Conservation (phyloP, 164 flowering plant genomes). For the Euptelea pleiosperma region DNA sequence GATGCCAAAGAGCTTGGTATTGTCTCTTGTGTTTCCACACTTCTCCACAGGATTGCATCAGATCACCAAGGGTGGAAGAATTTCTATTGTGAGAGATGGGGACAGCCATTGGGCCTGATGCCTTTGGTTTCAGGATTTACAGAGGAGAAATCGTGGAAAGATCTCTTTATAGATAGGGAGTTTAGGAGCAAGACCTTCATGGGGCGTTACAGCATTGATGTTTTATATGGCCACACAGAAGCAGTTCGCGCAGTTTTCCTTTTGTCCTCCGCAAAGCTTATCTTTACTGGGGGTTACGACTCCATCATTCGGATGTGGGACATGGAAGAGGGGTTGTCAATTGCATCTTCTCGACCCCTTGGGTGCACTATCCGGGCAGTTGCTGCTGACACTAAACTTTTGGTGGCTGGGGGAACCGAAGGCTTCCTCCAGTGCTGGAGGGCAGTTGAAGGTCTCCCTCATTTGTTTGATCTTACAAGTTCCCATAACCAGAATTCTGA, state of each 20-base stretch:
- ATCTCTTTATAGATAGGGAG: constrained; percentile 84
- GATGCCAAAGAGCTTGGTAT: constrained; percentile 83
- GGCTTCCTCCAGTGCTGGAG: constrained; percentile 89
- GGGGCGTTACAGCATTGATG: constrained; percentile 68
- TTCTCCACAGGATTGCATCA: constrained; percentile 55
- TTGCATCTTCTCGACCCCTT: constrained; percentile 61
- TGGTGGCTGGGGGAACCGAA: constrained; percentile 88
- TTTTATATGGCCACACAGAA: constrained; percentile 77
- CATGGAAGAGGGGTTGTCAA: constrained; percentile 69
- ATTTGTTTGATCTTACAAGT: constrained; percentile 65
- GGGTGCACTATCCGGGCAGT: constrained; percentile 89
- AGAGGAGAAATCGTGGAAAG: constrained; percentile 75
- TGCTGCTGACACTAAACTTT: constrained; percentile 66
- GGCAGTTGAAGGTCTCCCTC: constrained; percentile 51
- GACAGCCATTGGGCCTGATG: constrained; percentile 39
- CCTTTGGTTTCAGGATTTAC: constrained; percentile 25
- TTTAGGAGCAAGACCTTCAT: constrained; percentile 67
- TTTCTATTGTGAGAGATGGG: constrained; percentile 90
- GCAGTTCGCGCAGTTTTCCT: constrained; percentile 74
- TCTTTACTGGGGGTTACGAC: constrained; percentile 88
- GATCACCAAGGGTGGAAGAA: constrained; percentile 87
- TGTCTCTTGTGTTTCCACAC: constrained; percentile 75
- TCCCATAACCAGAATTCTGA: constrained; percentile 36
- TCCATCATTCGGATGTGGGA: constrained; percentile 75
- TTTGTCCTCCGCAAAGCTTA: constrained; percentile 61